Base-by-base conservation (phyloP, 495 filamentous ascomycete genomes). In the Cercophora sp. region DNA sequence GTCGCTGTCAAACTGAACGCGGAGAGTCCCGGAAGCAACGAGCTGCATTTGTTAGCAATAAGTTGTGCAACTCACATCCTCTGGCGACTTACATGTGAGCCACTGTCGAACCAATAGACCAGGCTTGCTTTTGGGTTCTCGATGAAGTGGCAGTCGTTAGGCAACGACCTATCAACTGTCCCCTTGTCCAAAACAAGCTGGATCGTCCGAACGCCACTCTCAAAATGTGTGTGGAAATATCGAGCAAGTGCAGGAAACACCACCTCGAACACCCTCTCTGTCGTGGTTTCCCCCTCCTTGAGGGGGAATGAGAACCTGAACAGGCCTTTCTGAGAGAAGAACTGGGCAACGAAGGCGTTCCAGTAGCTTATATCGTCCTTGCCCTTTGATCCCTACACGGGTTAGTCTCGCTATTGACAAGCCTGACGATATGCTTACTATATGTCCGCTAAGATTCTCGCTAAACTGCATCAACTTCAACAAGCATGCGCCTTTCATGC, bases 181-280 rank as follows among this genome's bases (percentile, higher is more conserved):
- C 80, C 76, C 52, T 73, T 78, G 49, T 84, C 80, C 43, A 90
- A 72, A 15, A 87, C 76, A 73, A 95, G 79, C 62, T 93, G 88
- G 43, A 96, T 87, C 18, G 79, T 83, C 41, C 77, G 79, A 31
- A 95, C 82, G 4, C 89, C 88, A 49, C 86, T 91, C n/a, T 85
- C 83, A 58, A 88, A 94, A 56, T 91, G 85, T 0, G 85, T 88
- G 43, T 83, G 73, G 64, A 92, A 94, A 58, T 88, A 95, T 42
- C 89, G 83, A 13, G 91, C 78, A 16, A 96, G 68, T 1, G 85
- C 83, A 6, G 87, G 78, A 25, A 81, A 85, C 2, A 82, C 76
- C 36, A 96, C 87, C 57, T 92, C 89, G 51, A 86, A 93, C 46
- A 85, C 80, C 66, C 93, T 95, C 26, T 69, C 70, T 11, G 48